These are phyloP conservation scores for Phytophthora melonis DNA, from an alignment of 352 stramenopile genomes.

Conservation along the genomic window DNA sequence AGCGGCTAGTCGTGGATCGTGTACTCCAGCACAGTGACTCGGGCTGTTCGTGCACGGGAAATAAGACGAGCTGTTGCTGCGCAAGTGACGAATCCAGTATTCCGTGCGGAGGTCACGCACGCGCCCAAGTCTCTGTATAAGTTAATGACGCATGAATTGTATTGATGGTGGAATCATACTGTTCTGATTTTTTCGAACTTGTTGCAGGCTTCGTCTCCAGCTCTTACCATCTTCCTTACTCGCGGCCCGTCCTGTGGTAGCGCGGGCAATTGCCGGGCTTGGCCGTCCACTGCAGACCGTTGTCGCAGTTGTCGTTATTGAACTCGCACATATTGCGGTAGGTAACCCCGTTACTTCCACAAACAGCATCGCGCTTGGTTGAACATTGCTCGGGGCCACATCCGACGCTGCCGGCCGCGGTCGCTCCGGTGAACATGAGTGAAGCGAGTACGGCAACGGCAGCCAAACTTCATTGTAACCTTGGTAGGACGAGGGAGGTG, in stretches of 20 bases:
- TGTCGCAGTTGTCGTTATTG: background rate
- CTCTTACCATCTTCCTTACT: background rate
- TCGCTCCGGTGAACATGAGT: background rate
- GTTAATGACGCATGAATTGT: background rate
- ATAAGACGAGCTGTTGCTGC: conserved; percentile 33
- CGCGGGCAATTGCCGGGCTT: background rate
- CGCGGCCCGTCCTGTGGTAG: background rate
- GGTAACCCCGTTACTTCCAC: background rate
- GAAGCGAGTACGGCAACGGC: background rate
- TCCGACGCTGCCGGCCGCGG: background rate
- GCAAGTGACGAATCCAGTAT: conserved; percentile 35
- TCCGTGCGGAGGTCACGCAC: conserved; percentile 17
- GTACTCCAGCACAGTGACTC: conserved; percentile 32
- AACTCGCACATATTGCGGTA: background rate
- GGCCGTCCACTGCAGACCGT: background rate
- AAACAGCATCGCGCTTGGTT: background rate
- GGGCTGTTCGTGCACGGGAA: conserved; percentile 33
- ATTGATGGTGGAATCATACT: too few relatives aligned
- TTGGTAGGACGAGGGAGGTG: background rate
- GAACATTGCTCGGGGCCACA: background rate
- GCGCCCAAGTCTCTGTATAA: conserved; percentile 17
- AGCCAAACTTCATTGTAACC: background rate
- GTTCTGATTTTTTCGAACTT: too few relatives aligned
- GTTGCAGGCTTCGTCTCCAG: background rate
- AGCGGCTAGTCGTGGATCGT: conserved; percentile 58